These are phyloP conservation scores for Ogataea corticis DNA, from an alignment of 805 yeast genomes.

Conservation along the genomic window DNA sequence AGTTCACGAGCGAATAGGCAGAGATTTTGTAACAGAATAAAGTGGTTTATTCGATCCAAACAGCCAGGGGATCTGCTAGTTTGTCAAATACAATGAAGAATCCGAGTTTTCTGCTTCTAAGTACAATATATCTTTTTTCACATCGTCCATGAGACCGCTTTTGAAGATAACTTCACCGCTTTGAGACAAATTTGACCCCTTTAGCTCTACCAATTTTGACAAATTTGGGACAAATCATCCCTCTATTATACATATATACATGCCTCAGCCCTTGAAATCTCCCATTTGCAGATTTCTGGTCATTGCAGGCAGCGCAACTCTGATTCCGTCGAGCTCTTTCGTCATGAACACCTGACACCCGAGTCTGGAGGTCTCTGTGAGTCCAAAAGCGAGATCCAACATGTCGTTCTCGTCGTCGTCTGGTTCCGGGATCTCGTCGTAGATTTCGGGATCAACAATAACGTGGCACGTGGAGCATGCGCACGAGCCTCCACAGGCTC, in stretches of 20 bases:
- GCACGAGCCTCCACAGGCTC: constrained; percentile 98
- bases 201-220: too few species aligned
- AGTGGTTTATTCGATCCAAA: not conserved
- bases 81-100: too few species aligned
- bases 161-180: too few species aligned
- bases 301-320: constrained; percentile 97
- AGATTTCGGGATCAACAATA: constrained; percentile 92
- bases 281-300: constrained; percentile 85
- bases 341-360: constrained; percentile 94
- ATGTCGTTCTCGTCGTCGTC: constrained; percentile 97
- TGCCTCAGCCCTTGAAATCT: constrained; percentile 57
- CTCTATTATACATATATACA: not conserved
- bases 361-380: constrained; percentile 93
- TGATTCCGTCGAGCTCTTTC: constrained; percentile 86
- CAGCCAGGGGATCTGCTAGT: not conserved
- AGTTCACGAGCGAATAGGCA: constrained; percentile 8
- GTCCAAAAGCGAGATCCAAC: constrained; percentile 96
- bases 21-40: too few species aligned
- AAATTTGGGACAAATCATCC: too few species aligned
- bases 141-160: too few species aligned
- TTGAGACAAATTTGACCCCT: too few species aligned
- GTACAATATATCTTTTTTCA: too few species aligned
- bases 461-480: constrained; percentile 98
- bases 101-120: too few species aligned
- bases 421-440: constrained; percentile 91